Base-by-base conservation (phyloP, 164 flowering plant genomes). In the Magnolia kwangsiensis region DNA sequence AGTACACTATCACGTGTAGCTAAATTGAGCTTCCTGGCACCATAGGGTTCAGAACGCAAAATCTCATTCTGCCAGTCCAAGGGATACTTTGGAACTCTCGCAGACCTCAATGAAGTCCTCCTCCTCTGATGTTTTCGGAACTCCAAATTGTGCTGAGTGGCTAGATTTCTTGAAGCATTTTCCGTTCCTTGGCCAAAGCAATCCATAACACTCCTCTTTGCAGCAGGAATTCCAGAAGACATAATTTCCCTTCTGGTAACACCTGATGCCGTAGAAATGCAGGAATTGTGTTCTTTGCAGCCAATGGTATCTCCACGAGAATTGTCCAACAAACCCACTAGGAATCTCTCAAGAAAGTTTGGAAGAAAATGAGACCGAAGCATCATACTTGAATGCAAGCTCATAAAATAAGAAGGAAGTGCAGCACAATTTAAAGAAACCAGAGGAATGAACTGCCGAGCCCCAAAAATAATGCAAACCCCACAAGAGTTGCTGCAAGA, bases 361-460 rank as follows among this genome's bases (percentile, higher is more conserved):
- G 80, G 76, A 55, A 67, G 50, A 77, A 67, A 65, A 21, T 63
- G 72, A 45, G 80, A 76, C 45, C 87, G 74, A 71, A 89, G 75
- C 50, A 75, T 65, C 80, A 88, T 74, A 63, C 72, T 61, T 65
- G 77, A 68, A 83, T 92, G 89, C 83, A 90, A 73, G 50, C 76
- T 68, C 84, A 82, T 77, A 81, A 95, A 95, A 77, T 81, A 84
- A 23, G 18, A 58, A n/a, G 98, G 96, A 77, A 85, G 76, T 10
- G 97, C 88, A 76, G 87, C 82, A 82, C 85, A 90, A 78, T 90
- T 84, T 69, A 92, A 66, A 4, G 84, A 79, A 77, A 93, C 85
- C 75, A 85, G 29, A 8, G 98, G 98, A 10, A 85, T 59, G 66
- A 68, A 78, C 58, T 75, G 59, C 69, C 27, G 75, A 16, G 82